Percentiles rank a stretch among this genome's conserved stretches.
Evolutionary conservation across 805 yeast genomes (phyloP).

Genomic region (Candida nanaspora): DNA sequence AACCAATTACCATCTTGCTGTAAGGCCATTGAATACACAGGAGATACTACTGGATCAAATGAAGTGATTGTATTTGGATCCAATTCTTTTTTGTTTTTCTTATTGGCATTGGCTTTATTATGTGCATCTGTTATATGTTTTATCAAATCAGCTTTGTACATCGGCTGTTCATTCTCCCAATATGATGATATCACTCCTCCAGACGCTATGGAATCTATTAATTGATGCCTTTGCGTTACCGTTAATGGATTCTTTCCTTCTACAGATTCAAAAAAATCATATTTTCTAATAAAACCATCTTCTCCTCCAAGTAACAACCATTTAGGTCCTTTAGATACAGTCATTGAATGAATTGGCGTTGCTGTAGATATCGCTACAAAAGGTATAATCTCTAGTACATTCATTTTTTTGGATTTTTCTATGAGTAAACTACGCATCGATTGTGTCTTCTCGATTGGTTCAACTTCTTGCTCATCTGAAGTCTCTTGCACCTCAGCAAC

Average conservation of each 20-base stretch:
- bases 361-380: slow-evolving; percentile 84
- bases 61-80: slow-evolving; percentile 24
- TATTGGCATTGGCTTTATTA: slow-evolving; percentile 8
- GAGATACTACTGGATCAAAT: slow-evolving; percentile 62
- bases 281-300: slow-evolving; percentile 89
- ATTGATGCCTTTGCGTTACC: slow-evolving; percentile 82
- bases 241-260: slow-evolving; percentile 85
- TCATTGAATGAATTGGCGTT: slow-evolving; percentile 68
- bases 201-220: slow-evolving; percentile 77
- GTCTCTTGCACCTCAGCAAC: slow-evolving; percentile 12
- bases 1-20: slow-evolving; percentile 82
- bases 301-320: slow-evolving; percentile 94
- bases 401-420: slow-evolving; percentile 42
- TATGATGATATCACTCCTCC: slow-evolving; percentile 80
- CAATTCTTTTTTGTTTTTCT: slow-evolving; percentile 5
- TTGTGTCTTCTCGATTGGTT: too few species aligned
- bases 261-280: slow-evolving; percentile 77
- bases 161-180: slow-evolving; percentile 96
- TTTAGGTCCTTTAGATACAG: slow-evolving; percentile 71
- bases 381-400: slow-evolving; percentile 67
- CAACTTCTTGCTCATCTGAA: slow-evolving; percentile 1
- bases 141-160: slow-evolving; percentile 33
- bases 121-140: slow-evolving; percentile 14
- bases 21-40: slow-evolving; percentile 82
- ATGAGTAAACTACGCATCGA: slow-evolving; percentile 19